Evolutionary conservation across 257 asterid species (phyloP).

Genomic region (Ballota nigra): DNA sequence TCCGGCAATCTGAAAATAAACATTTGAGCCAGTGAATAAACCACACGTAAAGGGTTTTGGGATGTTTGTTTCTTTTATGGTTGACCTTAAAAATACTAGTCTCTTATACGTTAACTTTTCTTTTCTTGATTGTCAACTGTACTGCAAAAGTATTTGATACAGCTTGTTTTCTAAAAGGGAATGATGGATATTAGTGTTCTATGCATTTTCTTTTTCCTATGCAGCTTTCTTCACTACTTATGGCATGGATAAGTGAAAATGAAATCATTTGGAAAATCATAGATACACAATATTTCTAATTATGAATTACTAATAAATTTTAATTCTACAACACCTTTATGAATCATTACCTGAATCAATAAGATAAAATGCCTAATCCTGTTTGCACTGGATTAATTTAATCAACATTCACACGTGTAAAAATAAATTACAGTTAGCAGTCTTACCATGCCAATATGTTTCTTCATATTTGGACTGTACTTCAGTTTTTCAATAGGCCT

Average conservation of each 20-base stretch:
- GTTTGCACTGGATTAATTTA: background rate
- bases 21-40: conserved; percentile 14
- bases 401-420: background rate
- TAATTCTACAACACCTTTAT: background rate
- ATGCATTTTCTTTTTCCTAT: background rate
- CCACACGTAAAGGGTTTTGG: background rate
- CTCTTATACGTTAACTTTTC: background rate
- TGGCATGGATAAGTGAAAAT: background rate
- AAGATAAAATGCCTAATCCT: background rate
- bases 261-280: background rate
- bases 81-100: conserved; percentile 5
- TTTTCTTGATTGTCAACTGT: background rate
- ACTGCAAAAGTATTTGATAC: background rate
- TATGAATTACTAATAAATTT: background rate
- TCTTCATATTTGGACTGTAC: conserved; percentile 92
- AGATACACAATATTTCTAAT: background rate
- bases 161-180: conserved; percentile 5
- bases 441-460: conserved; percentile 97
- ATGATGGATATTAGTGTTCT: background rate
- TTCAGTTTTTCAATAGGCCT: conserved; percentile 91
- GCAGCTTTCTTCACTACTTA: background rate
- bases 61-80: background rate
- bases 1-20: conserved; percentile 76
- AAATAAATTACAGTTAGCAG: conserved; percentile 13
- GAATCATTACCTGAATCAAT: background rate